Conservation (phyloP, 129 eudicot genomes). For the Escallonia herrerae region DNA sequence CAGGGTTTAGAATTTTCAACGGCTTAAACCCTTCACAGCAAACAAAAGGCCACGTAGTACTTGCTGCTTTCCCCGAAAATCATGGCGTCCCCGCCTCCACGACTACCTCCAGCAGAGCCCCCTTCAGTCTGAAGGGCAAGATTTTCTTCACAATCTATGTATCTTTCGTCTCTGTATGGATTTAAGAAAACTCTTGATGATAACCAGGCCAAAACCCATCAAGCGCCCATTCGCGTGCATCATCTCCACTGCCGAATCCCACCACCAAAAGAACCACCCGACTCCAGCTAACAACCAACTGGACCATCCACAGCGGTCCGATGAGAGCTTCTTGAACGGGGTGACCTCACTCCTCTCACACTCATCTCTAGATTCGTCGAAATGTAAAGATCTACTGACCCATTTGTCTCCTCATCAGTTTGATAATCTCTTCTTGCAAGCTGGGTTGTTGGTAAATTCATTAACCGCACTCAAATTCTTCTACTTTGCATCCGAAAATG, state of each 20-base stretch:
- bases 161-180: slow-evolving; percentile 28
- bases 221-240: slow-evolving; percentile 32
- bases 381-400: slow-evolving; percentile 45
- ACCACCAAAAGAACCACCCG: slow-evolving; percentile 15
- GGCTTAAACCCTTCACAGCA: no score
- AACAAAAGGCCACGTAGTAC: no score
- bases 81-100: slow-evolving; percentile 26
- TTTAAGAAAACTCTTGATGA: slow-evolving; percentile 32
- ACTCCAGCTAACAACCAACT: slow-evolving; percentile 12
- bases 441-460: slow-evolving; percentile 40
- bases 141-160: neutral
- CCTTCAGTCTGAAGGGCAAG: slow-evolving; percentile 11
- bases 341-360: slow-evolving; percentile 55
- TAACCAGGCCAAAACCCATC: slow-evolving; percentile 21
- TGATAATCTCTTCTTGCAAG: slow-evolving; percentile 44
- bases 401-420: slow-evolving; percentile 51
- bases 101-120: slow-evolving; percentile 14
- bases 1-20: no score
- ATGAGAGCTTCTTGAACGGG: slow-evolving; percentile 28
- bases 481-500: slow-evolving; percentile 29
- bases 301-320: slow-evolving; percentile 15
- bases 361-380: slow-evolving; percentile 40
- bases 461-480: slow-evolving; percentile 52
- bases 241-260: slow-evolving; percentile 20
- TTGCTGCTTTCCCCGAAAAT: slow-evolving; percentile 10